Evolutionary conservation across 2,329 filamentous ascomycete species (phyloP).

Genomic region (Fusarium secorum): DNA sequence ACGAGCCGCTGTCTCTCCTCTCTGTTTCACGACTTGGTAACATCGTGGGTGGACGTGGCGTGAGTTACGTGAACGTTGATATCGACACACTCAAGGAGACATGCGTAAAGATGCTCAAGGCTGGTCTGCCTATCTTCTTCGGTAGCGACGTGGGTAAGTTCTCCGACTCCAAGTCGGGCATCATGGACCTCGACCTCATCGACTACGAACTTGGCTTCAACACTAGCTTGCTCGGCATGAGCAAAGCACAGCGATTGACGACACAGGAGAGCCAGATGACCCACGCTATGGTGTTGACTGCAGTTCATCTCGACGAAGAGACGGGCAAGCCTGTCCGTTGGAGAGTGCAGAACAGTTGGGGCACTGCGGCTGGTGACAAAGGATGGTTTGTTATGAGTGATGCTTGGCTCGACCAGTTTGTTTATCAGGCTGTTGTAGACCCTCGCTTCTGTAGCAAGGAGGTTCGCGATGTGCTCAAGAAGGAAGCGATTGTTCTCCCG

Average conservation of each 20-base stretch:
- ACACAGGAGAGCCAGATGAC: constrained; percentile 86
- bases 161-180: constrained; percentile 70
- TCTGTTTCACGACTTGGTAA: constrained; percentile 84
- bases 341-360: constrained; percentile 91
- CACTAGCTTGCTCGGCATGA: constrained; percentile 74
- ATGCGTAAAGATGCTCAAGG: constrained; percentile 78
- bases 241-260: constrained; percentile 76
- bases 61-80: constrained; percentile 85
- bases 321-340: constrained; percentile 73
- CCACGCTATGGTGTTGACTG: constrained; percentile 91
- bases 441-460: constrained; percentile 70
- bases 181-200: constrained; percentile 81
- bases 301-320: constrained; percentile 76
- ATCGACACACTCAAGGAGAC: constrained; percentile 76
- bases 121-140: constrained; percentile 85
- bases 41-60: constrained; percentile 75
- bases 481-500: constrained; percentile 74
- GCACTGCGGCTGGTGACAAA: constrained; percentile 71
- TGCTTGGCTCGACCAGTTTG: constrained; percentile 79
- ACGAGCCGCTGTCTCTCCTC: constrained; percentile 74
- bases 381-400: constrained; percentile 94
- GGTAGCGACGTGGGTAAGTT: constrained; percentile 89
- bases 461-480: constrained; percentile 73
- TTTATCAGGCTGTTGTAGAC: constrained; percentile 87
- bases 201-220: constrained; percentile 89